Conservation (phyloP, 208 protist genomes). For the Crithidia fasciculata region DNA sequence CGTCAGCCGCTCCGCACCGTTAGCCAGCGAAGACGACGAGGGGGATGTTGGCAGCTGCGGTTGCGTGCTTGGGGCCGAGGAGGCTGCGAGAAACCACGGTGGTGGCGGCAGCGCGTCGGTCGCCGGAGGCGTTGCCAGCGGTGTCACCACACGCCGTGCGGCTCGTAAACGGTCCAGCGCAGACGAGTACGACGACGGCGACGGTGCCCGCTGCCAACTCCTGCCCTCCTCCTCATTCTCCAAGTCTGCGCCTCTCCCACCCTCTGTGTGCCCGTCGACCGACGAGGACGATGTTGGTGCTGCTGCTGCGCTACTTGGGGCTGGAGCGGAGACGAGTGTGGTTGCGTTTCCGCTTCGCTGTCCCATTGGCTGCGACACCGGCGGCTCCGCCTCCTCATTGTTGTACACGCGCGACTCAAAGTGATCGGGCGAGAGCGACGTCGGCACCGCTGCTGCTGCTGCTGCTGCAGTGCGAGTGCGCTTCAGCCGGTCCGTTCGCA, state of each 20-base stretch:
- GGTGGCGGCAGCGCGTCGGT: neutral
- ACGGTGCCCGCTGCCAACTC: neutral
- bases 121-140: neutral
- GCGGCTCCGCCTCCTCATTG: conserved; percentile 18
- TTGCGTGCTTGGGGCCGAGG: too few species aligned
- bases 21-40: neutral
- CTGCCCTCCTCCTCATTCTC: conserved; percentile 11
- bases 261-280: neutral
- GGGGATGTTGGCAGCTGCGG: neutral
- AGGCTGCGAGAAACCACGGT: neutral
- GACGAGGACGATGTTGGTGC: too few species aligned
- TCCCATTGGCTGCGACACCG: too few species aligned
- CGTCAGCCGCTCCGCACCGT: conserved; percentile 1
- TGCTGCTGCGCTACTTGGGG: too few species aligned
- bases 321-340: too few species aligned
- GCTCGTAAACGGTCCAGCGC: conserved; percentile 10
- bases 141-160: neutral
- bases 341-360: too few species aligned
- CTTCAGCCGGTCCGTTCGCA: conserved; percentile 25
- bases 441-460: neutral
- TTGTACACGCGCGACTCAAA: neutral
- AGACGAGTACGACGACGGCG: neutral
- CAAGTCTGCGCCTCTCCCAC: neutral
- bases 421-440: neutral
- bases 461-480: neutral